A percentile compares a stretch with the other conserved stretches of the same genome.
phyloP scores from a whole-genome alignment of 164 flowering plant genomes.

The Pachysandra terminalis region DNA sequence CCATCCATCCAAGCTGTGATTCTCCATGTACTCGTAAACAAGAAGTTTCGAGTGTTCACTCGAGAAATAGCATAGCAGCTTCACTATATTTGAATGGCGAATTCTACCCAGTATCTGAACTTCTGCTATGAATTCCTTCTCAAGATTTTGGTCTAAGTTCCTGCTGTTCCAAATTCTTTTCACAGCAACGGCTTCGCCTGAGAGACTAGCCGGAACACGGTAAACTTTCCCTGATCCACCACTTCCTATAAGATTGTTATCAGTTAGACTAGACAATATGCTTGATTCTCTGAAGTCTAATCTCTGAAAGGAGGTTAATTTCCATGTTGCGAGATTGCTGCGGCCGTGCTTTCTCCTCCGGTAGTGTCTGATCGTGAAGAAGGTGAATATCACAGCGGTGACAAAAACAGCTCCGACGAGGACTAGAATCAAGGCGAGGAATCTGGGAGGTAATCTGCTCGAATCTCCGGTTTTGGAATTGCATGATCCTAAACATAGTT shows the following conservation, averaged over 20 bases:
- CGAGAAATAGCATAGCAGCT: conserved; percentile 54
- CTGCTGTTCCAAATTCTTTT: conserved; percentile 48
- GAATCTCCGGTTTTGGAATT: neutral
- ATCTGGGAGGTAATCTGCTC: conserved; percentile 11
- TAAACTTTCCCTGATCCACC: conserved; percentile 78
- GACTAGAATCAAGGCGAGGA: conserved; percentile 21
- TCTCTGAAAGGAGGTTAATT: conserved; percentile 49
- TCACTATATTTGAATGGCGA: conserved; percentile 63
- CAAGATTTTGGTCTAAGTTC: conserved; percentile 37
- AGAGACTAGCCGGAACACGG: conserved; percentile 24
- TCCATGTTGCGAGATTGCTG: conserved; percentile 25
- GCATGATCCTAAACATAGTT: conserved; percentile 42
- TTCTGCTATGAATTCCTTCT: conserved; percentile 63
- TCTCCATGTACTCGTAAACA: conserved; percentile 70
- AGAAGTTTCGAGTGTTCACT: conserved; percentile 51
- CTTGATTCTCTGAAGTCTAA: conserved; percentile 34
- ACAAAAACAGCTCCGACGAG: conserved; percentile 5
- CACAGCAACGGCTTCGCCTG: conserved; percentile 48
- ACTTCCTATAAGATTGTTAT: conserved; percentile 41
- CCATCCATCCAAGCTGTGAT: conserved; percentile 58
- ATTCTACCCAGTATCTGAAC: conserved; percentile 48
- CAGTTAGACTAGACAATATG: conserved; percentile 36
- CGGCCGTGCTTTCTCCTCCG: conserved; percentile 19
- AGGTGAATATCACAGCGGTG: neutral
- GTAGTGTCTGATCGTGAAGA: conserved; percentile 13